Evolutionary conservation across 805 yeast genomes (phyloP).

Genomic region (Kodamaea hsintzibuensis): DNA sequence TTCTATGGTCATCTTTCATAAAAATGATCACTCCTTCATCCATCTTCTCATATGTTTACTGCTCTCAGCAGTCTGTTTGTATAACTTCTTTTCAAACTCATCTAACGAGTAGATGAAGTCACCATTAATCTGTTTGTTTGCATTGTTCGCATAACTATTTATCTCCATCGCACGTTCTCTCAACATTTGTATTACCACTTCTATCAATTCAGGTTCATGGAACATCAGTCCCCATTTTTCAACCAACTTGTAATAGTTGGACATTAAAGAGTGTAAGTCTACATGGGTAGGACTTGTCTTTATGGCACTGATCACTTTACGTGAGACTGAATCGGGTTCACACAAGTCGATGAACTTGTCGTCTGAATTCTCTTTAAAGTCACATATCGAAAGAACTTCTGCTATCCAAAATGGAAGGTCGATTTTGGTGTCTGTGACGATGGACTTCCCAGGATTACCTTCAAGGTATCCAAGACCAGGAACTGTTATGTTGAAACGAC

Average conservation of each 20-base stretch:
- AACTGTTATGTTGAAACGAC: slow-evolving; percentile 71
- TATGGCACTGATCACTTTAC: slow-evolving; percentile 75
- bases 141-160: slow-evolving; percentile 64
- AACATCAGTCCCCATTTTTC: slow-evolving; percentile 78
- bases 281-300: slow-evolving; percentile 66
- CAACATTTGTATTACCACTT: slow-evolving; percentile 52
- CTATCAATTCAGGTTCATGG: slow-evolving; percentile 61
- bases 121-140: slow-evolving; percentile 47
- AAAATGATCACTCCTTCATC: slow-evolving; percentile 31
- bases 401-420: slow-evolving; percentile 92
- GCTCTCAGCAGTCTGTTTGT: slow-evolving; percentile 53
- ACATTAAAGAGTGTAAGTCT: slow-evolving; percentile 65
- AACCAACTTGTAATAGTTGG: slow-evolving; percentile 69
- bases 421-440: slow-evolving; percentile 59
- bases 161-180: slow-evolving; percentile 68
- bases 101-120: slow-evolving; percentile 68
- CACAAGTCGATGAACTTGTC: slow-evolving; percentile 64
- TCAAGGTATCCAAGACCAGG: slow-evolving; percentile 89
- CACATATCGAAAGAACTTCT: slow-evolving; percentile 60
- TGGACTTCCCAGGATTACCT: slow-evolving; percentile 67
- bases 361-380: slow-evolving; percentile 32
- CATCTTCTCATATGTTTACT: slow-evolving; percentile 39
- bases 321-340: slow-evolving; percentile 68
- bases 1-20: background rate
- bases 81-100: slow-evolving; percentile 68